Base-by-base conservation (phyloP, 2,329 filamentous ascomycete genomes). In the Cytospora piceicola region DNA sequence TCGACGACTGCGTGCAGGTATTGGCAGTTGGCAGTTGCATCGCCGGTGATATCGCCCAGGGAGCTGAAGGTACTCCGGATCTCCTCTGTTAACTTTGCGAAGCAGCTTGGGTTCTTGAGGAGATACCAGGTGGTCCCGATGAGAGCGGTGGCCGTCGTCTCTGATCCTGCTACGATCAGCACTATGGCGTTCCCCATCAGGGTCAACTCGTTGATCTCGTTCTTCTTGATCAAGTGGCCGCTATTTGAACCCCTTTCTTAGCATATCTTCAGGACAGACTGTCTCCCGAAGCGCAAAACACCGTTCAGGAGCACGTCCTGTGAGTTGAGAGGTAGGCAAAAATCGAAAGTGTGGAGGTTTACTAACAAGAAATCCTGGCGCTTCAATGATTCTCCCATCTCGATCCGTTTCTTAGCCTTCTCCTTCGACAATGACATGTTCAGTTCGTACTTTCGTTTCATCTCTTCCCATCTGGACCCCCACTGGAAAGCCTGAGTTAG, bases 31-130 rank as follows among this genome's bases (percentile, higher is more conserved):
- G 56, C 61, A 3, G 65, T 42, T 3, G 64, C 24, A 20, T 63
- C 64, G 1, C 59, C 55, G 20, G 70, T 75, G 55, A 84, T 82
- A 4, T 82, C 77, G 0, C 74, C 71, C 29, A 77, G 72, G 0
- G 56, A 68, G 0, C 63, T 61, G 65, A 82, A 83, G 0, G 73
- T 49, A 0, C 72, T 69, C 0, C 80, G 78, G 0, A 83, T 72
- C 71, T 84, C 82, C 0, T 73, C 20, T 1, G 69, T 71, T 12
- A 82, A 53, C 39, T 70, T 77, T 9, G 72, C 55, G 8, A 75
- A 65, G 7, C 60, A 62, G 0, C 70, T 39, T 2, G 72, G 73
- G 36, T 76, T 72, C 5, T 67, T 67, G 52, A 76, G 61, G 20
- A 77, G 39, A 0, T 72, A 62, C 58, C 64, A 68, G 6, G 54